Evolutionary conservation across 2,329 filamentous ascomycete genomes (phyloP).

Genomic region (Calonectria honghensis): DNA sequence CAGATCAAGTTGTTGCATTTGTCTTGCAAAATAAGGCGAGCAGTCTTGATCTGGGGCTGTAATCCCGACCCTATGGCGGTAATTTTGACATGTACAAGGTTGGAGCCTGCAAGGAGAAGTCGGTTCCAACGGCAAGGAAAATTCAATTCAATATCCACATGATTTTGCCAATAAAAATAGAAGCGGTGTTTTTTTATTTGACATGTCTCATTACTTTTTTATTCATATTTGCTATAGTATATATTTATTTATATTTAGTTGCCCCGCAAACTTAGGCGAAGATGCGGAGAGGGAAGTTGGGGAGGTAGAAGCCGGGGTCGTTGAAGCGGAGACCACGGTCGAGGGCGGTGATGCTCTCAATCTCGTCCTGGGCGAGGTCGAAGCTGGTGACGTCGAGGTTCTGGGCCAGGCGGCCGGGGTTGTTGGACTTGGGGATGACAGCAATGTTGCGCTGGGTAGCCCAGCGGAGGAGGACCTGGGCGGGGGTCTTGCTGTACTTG

Average conservation of each 20-base stretch:
- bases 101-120: not conserved
- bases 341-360: constrained; percentile 73
- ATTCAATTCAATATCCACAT: not conserved
- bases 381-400: constrained; percentile 76
- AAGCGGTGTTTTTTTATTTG: not conserved
- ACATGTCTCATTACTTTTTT: constrained; percentile 8
- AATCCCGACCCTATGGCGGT: not conserved
- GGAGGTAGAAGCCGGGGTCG: constrained; percentile 63
- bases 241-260: not conserved
- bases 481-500: constrained; percentile 75
- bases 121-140: not conserved
- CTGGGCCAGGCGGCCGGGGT: constrained; percentile 67
- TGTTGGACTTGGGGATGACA: constrained; percentile 79
- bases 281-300: constrained; percentile 69
- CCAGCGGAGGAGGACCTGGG: constrained; percentile 81
- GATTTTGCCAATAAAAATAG: not conserved
- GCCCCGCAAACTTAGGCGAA: constrained; percentile 61
- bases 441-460: constrained; percentile 78
- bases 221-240: not conserved
- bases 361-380: constrained; percentile 71
- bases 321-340: constrained; percentile 77
- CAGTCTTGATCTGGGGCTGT: not conserved
- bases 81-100: not conserved
- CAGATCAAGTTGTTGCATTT: not conserved
- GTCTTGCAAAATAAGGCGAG: not conserved